These are phyloP conservation scores for Platanthera guangdongensis DNA, from an alignment of 106 monocot genomes.

Conservation along the genomic window DNA sequence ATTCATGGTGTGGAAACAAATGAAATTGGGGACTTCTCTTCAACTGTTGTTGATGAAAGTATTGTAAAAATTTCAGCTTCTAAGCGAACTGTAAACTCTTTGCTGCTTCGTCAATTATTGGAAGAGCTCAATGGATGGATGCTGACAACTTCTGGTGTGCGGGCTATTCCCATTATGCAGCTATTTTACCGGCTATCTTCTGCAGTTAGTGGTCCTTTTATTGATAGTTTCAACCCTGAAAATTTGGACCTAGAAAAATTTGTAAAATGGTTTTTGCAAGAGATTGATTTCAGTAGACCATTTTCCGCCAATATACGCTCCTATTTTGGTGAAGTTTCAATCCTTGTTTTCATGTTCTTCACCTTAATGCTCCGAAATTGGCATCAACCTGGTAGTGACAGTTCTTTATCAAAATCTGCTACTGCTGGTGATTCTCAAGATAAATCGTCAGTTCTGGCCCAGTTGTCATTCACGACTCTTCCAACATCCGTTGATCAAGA, in stretches of 20 bases:
- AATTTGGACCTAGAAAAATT: conserved; percentile 81
- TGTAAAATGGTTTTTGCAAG: conserved; percentile 86
- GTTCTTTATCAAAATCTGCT: conserved; percentile 49
- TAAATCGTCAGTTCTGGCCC: conserved; percentile 36
- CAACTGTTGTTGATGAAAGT: conserved; percentile 39
- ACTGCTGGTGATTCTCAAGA: conserved; percentile 44
- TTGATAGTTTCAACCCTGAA: conserved; percentile 85
- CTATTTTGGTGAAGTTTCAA: conserved; percentile 71
- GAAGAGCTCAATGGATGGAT: conserved; percentile 93
- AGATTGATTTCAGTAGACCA: conserved; percentile 65
- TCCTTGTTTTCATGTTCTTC: conserved; percentile 94
- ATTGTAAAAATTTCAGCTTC: conserved; percentile 95
- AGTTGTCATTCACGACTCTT: conserved; percentile 16
- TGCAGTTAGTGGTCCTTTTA: conserved; percentile 91
- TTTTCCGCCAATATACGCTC: conserved; percentile 57
- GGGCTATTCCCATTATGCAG: conserved; percentile 93
- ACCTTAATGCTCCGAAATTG: conserved; percentile 98
- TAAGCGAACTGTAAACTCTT: conserved; percentile 82
- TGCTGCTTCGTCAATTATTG: conserved; percentile 69
- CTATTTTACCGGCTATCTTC: conserved; percentile 90
- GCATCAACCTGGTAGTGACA: conserved; percentile 90
- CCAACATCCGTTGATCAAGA: conserved; percentile 50
- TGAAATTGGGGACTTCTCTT: conserved; percentile 52
- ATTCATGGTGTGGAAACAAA: conserved; percentile 54
- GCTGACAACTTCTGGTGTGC: conserved; percentile 64